Evolutionary conservation across 2,329 filamentous ascomycete genomes (phyloP), one percentile per base, ranked within the genome.

Genomic region (Paecilomyces fulvus): DNA sequence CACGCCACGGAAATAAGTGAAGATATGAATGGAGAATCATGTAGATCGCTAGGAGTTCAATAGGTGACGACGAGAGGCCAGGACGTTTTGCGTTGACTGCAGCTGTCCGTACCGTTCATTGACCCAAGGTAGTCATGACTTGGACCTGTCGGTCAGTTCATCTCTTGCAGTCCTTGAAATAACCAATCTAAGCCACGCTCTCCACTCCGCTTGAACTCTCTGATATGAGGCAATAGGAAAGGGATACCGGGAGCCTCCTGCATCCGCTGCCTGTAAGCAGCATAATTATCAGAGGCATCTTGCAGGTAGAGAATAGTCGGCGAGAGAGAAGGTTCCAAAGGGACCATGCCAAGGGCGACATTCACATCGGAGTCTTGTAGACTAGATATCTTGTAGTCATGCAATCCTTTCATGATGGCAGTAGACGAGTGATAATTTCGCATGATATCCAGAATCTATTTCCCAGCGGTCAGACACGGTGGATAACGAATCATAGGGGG

Each of bases 351-450:
- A 11, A 61, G 59, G 23, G 55, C 49, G 17, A 55, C 56, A 20
- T 55, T 50, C 30, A 46, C 43, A 21, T 60, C 59, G 30, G 55
- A 56, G 12, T 60, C 55, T 46, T 60, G 63, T 7, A 66, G 62
- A 12, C 63, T 64, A 2, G 63, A 61, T 25, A 67, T 63, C 49
- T 64, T 66, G 49, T 70, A 69, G 52, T 64, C 67, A n/a, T 69
- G 68, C 4, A 75, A 63, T 4, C 73, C 73, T 23, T 66, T 63
- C 3, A 73, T 57, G 17, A 74, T 62, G 8, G 73, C 72, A 6
- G 69, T 69, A 12, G 71, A 61, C 1, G 73, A 71, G 48, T 75
- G 67, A 52, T 75, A 75, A 54, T 74, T 70, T 31, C 60, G 61
- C 14, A 61, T 56, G 17, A 30, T 37, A 33, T 69, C 56, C n/a